phyloP scores from a whole-genome alignment of 192 early-diverging fungal genomes.

The Linnemannia schmuckeri region DNA sequence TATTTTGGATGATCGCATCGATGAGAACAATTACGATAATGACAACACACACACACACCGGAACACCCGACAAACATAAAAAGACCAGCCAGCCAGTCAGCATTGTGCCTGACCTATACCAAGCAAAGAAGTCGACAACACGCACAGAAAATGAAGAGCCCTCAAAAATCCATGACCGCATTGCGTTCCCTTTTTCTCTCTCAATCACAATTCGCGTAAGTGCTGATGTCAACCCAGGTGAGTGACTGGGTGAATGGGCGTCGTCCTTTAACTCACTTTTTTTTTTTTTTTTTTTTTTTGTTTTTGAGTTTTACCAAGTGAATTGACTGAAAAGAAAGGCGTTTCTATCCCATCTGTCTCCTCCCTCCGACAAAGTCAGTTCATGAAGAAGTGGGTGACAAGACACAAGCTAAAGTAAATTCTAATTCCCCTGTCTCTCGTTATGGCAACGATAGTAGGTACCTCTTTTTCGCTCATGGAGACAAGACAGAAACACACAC shows the following conservation, averaged over 20 bases:
- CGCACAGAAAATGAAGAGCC: neutral
- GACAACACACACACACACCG: neutral
- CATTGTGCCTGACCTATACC: neutral
- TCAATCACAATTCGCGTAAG: neutral
- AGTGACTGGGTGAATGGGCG: neutral
- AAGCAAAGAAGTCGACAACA: neutral
- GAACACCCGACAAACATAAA: neutral
- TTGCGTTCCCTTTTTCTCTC: neutral
- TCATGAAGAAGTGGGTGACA: no score
- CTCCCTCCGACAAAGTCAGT: no score
- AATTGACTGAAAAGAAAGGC: neutral
- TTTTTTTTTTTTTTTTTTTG: neutral
- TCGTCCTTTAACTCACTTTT: slow-evolving; percentile 4
- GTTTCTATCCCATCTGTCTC: neutral
- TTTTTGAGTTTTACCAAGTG: neutral
- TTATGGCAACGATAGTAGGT: no score
- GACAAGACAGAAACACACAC: no score
- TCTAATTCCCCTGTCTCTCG: no score
- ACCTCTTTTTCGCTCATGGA: no score
- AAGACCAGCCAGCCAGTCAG: neutral
- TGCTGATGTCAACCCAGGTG: neutral
- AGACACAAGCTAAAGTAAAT: no score
- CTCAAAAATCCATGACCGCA: neutral
- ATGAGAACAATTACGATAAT: neutral
- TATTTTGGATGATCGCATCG: neutral